Conservation (phyloP, 164 flowering plant species). For the Euptelea pleiosperma region DNA sequence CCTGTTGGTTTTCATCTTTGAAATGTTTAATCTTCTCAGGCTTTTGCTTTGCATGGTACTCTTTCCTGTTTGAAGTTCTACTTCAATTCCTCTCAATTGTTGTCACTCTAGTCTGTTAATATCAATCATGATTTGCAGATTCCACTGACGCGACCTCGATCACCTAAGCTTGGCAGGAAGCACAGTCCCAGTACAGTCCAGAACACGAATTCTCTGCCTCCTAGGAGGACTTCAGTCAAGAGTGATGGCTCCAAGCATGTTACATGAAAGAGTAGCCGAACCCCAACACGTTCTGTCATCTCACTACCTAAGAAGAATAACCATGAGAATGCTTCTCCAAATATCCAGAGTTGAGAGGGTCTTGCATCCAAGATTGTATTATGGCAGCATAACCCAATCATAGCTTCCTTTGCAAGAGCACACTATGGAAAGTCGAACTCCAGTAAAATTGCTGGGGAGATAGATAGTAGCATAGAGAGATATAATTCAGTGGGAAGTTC, state of each 20-base stretch:
- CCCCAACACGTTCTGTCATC: constrained; percentile 19
- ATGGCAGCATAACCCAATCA: neutral
- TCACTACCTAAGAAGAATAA: constrained; percentile 27
- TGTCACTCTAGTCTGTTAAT: neutral
- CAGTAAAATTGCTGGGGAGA: neutral
- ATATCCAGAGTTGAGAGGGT: constrained; percentile 41
- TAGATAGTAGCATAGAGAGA: neutral
- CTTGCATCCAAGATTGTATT: constrained; percentile 2
- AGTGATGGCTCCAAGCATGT: constrained; percentile 25
- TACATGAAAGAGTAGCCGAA: constrained; percentile 24
- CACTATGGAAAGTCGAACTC: neutral
- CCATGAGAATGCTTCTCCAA: constrained; percentile 66
- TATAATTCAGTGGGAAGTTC: neutral
- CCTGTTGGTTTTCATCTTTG: too few relatives aligned
- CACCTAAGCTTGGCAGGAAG: constrained; percentile 51
- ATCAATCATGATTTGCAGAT: constrained; percentile 35
- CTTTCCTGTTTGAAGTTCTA: neutral
- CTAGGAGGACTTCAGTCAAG: constrained; percentile 32
- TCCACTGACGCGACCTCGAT: constrained; percentile 32
- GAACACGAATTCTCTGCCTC: constrained; percentile 32
- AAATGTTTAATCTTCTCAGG: too few relatives aligned
- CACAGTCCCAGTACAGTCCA: constrained; percentile 19
- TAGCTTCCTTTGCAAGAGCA: neutral
- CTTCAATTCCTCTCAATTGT: neutral
- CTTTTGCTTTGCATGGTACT: neutral